Conservation (phyloP, 345 rosid genomes). For the Lepidium didymum region DNA sequence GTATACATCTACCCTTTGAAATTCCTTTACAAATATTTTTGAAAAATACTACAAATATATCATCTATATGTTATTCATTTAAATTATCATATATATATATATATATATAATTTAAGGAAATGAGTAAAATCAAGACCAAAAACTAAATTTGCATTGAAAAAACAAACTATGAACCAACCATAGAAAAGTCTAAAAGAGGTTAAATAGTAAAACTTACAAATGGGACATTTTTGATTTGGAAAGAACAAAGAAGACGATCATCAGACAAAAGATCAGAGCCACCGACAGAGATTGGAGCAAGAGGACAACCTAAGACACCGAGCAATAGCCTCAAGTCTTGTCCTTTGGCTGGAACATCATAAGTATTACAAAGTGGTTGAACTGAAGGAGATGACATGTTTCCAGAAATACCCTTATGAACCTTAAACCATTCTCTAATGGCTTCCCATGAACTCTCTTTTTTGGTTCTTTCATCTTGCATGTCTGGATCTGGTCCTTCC, state of each 20-base stretch:
- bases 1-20: not conserved
- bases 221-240: slow-evolving; percentile 49
- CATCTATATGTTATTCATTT: not conserved
- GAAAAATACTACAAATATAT: not conserved
- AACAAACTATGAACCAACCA: not conserved
- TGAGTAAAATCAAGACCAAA: not conserved
- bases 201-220: slow-evolving; percentile 42
- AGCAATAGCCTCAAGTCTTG: slow-evolving; percentile 80
- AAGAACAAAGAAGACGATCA: slow-evolving; percentile 33
- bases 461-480: slow-evolving; percentile 62
- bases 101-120: not conserved
- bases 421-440: slow-evolving; percentile 89
- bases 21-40: not conserved
- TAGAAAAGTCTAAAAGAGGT: not conserved
- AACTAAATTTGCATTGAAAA: not conserved
- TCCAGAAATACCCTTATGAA: slow-evolving; percentile 55
- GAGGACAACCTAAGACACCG: slow-evolving; percentile 86
- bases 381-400: slow-evolving; percentile 26
- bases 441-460: slow-evolving; percentile 88
- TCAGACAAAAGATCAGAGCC: slow-evolving; percentile 27
- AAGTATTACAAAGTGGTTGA: slow-evolving; percentile 26
- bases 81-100: too few species aligned
- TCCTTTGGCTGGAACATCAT: slow-evolving; percentile 38
- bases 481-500: slow-evolving; percentile 95
- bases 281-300: slow-evolving; percentile 78